Evolutionary conservation across 169 alveolate genomes (phyloP), one percentile per base, ranked within the genome.

Genomic region (Eimeria tenella): DNA sequence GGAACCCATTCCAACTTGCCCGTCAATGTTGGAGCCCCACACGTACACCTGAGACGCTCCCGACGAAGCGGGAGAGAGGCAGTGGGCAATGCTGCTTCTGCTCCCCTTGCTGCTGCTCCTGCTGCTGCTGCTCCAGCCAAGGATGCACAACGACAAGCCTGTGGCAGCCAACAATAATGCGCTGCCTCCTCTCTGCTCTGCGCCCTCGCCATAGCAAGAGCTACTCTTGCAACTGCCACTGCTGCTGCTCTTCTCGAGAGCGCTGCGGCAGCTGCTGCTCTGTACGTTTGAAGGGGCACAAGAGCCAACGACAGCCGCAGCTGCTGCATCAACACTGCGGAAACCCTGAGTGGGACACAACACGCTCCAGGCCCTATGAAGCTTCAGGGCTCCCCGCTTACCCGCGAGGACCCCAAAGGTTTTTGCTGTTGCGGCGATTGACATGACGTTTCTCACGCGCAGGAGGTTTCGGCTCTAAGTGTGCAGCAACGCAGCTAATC

Each of bases 11-110:
- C 95, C 95, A 55, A 93, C 63, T 58, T 93, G 95, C 60, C 95
- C 95, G 77, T 93, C 90, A 52, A 93, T 63, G 77, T 91, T 91
- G 90, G 90, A 42, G 31, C 95, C 95, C 95, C 95, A 93, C 89
- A 83, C 79, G 90, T 68, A 93, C 73, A 92, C 68, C 5, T 23
- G 63, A 52, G 88, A 62, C 4, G 79, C 63, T 25, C 89, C 42
- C 21, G 68, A 4, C 19, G 90, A 3, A 10, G 56, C 5, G 52
- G 60, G 21, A 31, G 90, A 2, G 58, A 74, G 55, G 58, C 90
- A 82, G 25, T 25, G 75, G 10, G 86, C 70, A 55, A 68, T n/a
- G 17, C 21, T n/a, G 31, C 49, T 10, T 31, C 70, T 5, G 49
- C 93, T 62, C 42, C 79, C 55, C 58, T 23, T 17, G 31, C 65